Percentiles rank a stretch among this genome's conserved stretches.
phyloP scores from a whole-genome alignment of 2,329 filamentous ascomycete species.

The Ambrosiella beaveri region DNA sequence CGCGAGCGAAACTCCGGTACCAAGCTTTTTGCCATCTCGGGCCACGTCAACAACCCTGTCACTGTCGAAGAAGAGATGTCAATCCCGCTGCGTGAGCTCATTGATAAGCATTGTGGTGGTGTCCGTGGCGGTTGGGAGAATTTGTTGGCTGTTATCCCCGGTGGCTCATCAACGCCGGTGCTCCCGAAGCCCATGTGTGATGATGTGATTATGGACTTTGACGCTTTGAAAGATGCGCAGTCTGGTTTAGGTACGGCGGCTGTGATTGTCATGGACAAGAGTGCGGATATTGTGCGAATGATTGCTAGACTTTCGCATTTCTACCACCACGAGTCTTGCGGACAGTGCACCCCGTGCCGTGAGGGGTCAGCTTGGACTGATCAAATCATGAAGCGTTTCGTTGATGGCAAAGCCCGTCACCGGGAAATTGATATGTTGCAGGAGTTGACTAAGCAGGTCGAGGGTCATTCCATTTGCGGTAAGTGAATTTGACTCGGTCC shows the following conservation, averaged over 20 bases:
- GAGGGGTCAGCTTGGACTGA: slow-evolving; percentile 98
- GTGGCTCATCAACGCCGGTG: slow-evolving; percentile 90
- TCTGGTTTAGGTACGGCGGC: slow-evolving; percentile 93
- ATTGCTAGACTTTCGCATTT: slow-evolving; percentile 89
- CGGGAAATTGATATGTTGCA: slow-evolving; percentile 99
- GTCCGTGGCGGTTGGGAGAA: slow-evolving; percentile 97
- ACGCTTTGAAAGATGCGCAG: slow-evolving; percentile 93
- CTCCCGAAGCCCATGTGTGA: slow-evolving; percentile 81
- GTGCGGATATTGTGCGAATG: slow-evolving; percentile 82
- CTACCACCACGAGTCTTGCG: slow-evolving; percentile 96
- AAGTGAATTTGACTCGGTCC: slow-evolving; percentile 22
- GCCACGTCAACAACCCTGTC: slow-evolving; percentile 94
- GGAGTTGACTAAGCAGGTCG: slow-evolving; percentile 97
- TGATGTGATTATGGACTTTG: slow-evolving; percentile 97
- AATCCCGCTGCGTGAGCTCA: slow-evolving; percentile 85
- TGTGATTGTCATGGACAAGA: slow-evolving; percentile 99
- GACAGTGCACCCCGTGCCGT: slow-evolving; percentile 97
- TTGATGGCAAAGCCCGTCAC: slow-evolving; percentile 72
- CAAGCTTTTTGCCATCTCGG: slow-evolving; percentile 96
- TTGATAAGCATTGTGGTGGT: slow-evolving; percentile 95
- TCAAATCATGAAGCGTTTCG: slow-evolving; percentile 96
- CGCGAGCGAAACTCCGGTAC: slow-evolving; percentile 93
- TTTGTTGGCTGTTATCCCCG: slow-evolving; percentile 83
- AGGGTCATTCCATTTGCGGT: slow-evolving; percentile 97
- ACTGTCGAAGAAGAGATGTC: slow-evolving; percentile 99